A percentile compares a stretch with the other conserved stretches of the same genome.
These are phyloP conservation scores for Sporopachydermia quercuum DNA, from an alignment of 805 yeast species.

Conservation along the genomic window DNA sequence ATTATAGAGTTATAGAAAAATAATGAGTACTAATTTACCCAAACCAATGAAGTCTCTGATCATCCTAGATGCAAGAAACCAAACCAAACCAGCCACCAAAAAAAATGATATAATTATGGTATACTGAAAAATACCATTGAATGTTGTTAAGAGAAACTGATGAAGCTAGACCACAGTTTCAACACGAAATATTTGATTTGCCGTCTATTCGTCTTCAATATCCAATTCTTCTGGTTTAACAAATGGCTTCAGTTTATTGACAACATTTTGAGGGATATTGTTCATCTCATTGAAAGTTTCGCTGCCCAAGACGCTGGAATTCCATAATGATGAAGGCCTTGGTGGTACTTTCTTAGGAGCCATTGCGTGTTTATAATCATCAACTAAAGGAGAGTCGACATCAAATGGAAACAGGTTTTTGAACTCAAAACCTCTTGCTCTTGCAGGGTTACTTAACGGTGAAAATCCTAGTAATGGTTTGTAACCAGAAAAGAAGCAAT, in stretches of 20 bases:
- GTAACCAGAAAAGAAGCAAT: neutral
- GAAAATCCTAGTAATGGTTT: neutral
- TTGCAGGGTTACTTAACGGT: neutral
- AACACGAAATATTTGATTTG: no score
- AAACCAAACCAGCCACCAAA: no score
- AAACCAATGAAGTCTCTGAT: no score
- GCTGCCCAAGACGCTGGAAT: neutral
- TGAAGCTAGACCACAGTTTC: no score
- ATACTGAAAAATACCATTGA: no score
- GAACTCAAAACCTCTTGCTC: neutral
- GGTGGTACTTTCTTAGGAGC: neutral
- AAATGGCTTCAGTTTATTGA: neutral
- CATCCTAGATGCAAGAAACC: no score
- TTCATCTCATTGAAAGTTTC: neutral
- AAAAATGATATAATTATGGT: no score
- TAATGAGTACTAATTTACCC: no score
- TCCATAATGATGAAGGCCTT: neutral
- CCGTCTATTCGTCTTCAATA: no score
- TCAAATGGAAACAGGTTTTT: neutral
- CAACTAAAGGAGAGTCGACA: neutral
- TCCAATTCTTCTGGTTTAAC: neutral
- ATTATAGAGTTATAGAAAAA: no score
- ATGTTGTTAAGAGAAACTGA: no score
- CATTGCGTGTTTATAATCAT: neutral
- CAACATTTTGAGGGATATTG: neutral